phyloP scores from a whole-genome alignment of 495 filamentous ascomycete genomes.

The Trichocladium uniseriatum region DNA sequence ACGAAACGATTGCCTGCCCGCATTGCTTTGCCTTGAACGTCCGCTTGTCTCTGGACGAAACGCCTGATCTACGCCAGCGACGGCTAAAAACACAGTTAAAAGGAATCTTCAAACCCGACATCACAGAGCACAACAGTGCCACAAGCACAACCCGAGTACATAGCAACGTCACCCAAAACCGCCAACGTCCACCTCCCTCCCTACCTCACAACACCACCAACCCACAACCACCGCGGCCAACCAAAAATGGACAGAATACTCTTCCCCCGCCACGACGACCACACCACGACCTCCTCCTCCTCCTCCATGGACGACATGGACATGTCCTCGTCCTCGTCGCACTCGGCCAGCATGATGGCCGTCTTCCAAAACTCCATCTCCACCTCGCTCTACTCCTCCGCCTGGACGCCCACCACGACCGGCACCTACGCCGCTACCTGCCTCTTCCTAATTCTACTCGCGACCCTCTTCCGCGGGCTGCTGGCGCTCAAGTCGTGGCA shows the following conservation, averaged over 20 bases:
- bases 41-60: too few species aligned
- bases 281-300: neutral
- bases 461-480: conserved; percentile 55
- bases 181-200: neutral
- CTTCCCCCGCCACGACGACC: conserved; percentile 7
- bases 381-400: conserved; percentile 63
- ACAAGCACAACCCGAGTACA: too few species aligned
- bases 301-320: conserved; percentile 12
- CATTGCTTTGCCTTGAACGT: too few species aligned
- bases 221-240: neutral
- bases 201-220: neutral
- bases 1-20: too few species aligned
- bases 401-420: conserved; percentile 60
- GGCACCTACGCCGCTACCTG: conserved; percentile 76
- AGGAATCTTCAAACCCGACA: too few species aligned
- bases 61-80: too few species aligned
- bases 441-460: conserved; percentile 73
- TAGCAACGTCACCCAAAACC: too few species aligned
- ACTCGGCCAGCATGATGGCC: conserved; percentile 35
- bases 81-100: too few species aligned
- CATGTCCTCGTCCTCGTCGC: neutral
- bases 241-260: neutral
- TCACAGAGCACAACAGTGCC: too few species aligned
- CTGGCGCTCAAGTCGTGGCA: conserved; percentile 54
- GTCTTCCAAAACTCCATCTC: conserved; percentile 56